These are phyloP conservation scores for Aspergillus spinulosporus DNA, from an alignment of 2,329 filamentous ascomycete species.

Conservation along the genomic window DNA sequence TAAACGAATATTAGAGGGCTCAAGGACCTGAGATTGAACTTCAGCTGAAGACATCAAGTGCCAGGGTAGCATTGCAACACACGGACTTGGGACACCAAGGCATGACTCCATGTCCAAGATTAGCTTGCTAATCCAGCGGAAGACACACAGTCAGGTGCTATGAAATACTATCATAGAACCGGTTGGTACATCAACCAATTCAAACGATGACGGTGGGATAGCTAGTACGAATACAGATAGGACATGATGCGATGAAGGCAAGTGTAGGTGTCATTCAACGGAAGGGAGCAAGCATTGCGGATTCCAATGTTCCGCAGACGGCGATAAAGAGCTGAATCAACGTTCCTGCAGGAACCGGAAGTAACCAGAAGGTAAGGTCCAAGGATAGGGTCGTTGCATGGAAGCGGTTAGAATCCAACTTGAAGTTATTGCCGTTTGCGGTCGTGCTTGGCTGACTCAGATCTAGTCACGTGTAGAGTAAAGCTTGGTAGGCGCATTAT, in stretches of 20 bases:
- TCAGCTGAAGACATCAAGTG: not conserved
- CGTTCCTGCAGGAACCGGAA: conserved; percentile 13
- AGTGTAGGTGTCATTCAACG: conserved; percentile 20
- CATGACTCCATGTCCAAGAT: not conserved
- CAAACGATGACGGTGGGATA: not conserved
- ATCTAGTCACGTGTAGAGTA: not conserved
- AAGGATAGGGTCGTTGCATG: not conserved
- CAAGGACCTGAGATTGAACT: not conserved
- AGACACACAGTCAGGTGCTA: not conserved
- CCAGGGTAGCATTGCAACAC: not conserved
- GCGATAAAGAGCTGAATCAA: not conserved
- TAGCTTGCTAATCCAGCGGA: not conserved
- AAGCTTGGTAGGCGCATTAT: not conserved
- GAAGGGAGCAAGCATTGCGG: not conserved
- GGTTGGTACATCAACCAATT: not conserved
- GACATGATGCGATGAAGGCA: not conserved
- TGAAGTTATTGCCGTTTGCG: conserved; percentile 14
- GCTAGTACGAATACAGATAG: not conserved
- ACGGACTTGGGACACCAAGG: not conserved
- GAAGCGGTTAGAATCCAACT: not conserved
- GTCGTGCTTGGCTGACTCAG: conserved; percentile 11
- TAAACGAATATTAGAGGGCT: not conserved
- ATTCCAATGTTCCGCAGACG: conserved; percentile 3
- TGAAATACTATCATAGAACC: not conserved
- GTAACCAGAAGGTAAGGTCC: not conserved